A percentile compares a stretch with the other conserved stretches of the same genome.
These are phyloP conservation scores for Nemania bipapillata DNA, from an alignment of 2,329 filamentous ascomycete genomes.

Conservation along the genomic window DNA sequence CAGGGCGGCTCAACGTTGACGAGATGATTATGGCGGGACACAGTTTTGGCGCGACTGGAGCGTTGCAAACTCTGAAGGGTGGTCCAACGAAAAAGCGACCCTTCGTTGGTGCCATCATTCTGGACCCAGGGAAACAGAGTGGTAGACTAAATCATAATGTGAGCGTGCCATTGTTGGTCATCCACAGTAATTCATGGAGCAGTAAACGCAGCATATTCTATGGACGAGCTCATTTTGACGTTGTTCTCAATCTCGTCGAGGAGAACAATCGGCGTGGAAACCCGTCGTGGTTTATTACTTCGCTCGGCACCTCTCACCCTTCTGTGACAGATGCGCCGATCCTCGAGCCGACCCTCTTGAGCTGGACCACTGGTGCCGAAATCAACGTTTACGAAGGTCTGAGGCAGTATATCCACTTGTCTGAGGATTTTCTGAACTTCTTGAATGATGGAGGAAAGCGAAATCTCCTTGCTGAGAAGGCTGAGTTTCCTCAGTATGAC, in stretches of 20 bases:
- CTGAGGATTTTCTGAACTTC: constrained; percentile 67
- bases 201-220: constrained; percentile 67
- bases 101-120: constrained; percentile 67
- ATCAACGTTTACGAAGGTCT: constrained; percentile 68
- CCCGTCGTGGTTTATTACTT: constrained; percentile 65
- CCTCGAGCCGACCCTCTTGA: constrained; percentile 69
- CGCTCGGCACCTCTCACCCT: constrained; percentile 68
- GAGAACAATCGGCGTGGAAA: constrained; percentile 58
- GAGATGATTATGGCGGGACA: constrained; percentile 70
- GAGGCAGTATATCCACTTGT: constrained; percentile 68
- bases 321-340: constrained; percentile 74
- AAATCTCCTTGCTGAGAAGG: constrained; percentile 62
- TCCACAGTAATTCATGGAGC: constrained; percentile 75
- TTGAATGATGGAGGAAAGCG: constrained; percentile 55
- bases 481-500: constrained; percentile 58
- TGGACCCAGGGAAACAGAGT: constrained; percentile 73
- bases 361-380: constrained; percentile 69
- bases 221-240: constrained; percentile 71
- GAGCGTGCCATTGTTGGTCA: constrained; percentile 66
- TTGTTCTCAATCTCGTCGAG: constrained; percentile 67
- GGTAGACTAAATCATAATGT: constrained; percentile 70
- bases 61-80: constrained; percentile 67
- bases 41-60: constrained; percentile 73
- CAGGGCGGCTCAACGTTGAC: constrained; percentile 63
- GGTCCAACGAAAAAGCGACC: constrained; percentile 57